These are phyloP conservation scores for Epichloe amarillans DNA, from an alignment of 2,329 filamentous ascomycete genomes.

Conservation along the genomic window DNA sequence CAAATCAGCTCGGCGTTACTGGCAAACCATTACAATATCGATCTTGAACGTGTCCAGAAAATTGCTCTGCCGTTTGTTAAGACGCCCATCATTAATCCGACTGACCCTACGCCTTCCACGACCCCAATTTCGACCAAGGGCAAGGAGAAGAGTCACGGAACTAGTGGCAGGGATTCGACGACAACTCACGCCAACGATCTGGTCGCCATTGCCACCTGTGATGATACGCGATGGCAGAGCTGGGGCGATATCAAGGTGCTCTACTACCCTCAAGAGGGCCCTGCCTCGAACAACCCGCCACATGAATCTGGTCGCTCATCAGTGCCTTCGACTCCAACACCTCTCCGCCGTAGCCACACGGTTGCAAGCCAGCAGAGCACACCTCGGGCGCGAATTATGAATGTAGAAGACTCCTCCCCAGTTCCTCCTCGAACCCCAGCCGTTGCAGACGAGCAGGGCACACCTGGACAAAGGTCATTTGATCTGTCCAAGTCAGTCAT, in stretches of 20 bases:
- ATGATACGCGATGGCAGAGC: constrained; percentile 49
- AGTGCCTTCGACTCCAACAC: constrained; percentile 59
- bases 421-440: constrained; percentile 30
- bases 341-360: constrained; percentile 56
- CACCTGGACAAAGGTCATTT: constrained; percentile 41
- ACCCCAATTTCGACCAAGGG: constrained; percentile 52
- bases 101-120: constrained; percentile 38
- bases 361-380: constrained; percentile 29
- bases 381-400: constrained; percentile 23
- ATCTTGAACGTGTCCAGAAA: constrained; percentile 70
- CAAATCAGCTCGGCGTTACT: constrained; percentile 61
- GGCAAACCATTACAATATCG: constrained; percentile 71
- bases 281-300: constrained; percentile 9
- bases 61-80: constrained; percentile 74
- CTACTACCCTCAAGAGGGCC: constrained; percentile 50
- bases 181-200: constrained; percentile 74
- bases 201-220: constrained; percentile 55
- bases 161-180: constrained; percentile 33
- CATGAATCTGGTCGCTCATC: constrained; percentile 25
- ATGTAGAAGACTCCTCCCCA: constrained; percentile 34
- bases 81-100: constrained; percentile 41
- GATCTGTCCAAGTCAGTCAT: constrained; percentile 50
- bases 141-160: constrained; percentile 52
- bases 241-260: constrained; percentile 71
- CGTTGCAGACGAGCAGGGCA: constrained; percentile 20